These are phyloP conservation scores for Cephalotrichum gorgonifer DNA, from an alignment of 2,329 filamentous ascomycete species.

Conservation along the genomic window DNA sequence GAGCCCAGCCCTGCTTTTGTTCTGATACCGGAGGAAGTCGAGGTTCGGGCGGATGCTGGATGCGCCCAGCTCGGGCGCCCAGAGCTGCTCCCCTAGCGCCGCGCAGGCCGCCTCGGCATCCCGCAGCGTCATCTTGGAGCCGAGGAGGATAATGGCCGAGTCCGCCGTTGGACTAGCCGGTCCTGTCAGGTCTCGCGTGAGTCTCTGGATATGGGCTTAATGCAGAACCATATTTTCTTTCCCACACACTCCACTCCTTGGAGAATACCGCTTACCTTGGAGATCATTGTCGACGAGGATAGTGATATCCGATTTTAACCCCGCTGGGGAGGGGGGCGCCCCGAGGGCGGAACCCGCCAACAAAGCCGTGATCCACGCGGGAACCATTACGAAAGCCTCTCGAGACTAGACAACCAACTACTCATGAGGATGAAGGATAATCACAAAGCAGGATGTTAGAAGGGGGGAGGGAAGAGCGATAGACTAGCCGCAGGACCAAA, in stretches of 20 bases:
- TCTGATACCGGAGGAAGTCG: constrained; percentile 24
- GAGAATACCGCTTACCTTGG: constrained; percentile 20
- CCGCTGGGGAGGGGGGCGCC: constrained; percentile 21
- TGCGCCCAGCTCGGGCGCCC: constrained; percentile 17
- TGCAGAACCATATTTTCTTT: background rate
- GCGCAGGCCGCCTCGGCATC: constrained; percentile 20
- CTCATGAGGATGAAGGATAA: too few relatives aligned
- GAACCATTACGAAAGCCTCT: constrained; percentile 5
- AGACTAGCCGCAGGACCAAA: too few relatives aligned
- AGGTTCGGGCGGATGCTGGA: constrained; percentile 20
- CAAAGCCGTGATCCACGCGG: constrained; percentile 7
- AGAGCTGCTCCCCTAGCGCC: constrained; percentile 28
- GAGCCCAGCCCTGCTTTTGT: constrained; percentile 15
- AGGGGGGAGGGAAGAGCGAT: too few relatives aligned
- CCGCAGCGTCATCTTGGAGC: constrained; percentile 13
- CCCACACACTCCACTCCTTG: background rate
- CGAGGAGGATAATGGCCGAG: constrained; percentile 24
- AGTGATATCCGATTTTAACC: constrained; percentile 23
- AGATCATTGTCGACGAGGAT: constrained; percentile 30
- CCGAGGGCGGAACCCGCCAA: constrained; percentile 12
- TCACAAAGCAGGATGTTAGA: too few relatives aligned
- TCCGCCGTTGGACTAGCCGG: constrained; percentile 17
- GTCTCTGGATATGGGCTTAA: background rate
- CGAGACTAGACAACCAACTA: background rate
- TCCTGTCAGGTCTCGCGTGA: constrained; percentile 16